Evolutionary conservation across 768 basidiomycete species (phyloP), one percentile per base, ranked within the genome.

Genomic region (Leccinellum luteum): DNA sequence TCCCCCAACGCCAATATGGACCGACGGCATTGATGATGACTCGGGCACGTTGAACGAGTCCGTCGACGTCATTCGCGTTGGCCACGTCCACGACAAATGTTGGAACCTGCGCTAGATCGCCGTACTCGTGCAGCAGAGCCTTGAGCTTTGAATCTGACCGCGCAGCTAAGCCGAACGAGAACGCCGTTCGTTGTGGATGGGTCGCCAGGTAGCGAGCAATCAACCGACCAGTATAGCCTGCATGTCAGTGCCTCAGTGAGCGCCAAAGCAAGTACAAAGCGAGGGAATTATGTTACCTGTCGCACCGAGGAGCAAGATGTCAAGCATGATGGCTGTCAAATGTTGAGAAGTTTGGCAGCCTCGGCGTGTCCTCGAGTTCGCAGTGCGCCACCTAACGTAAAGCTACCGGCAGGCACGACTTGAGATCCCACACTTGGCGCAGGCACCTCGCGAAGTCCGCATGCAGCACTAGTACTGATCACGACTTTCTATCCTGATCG

Each of bases 1-100:
- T 84, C 3, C 91, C 89, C 74, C 80, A 89, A 6, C 68, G 67
- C 81, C 83, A 86, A 67, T 81, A 94, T 2, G 91, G 90, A 1
- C 92, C 92, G 31, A 89, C 82, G 30, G 85, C 75, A 65, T 89
- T 92, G 57, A 94, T 85, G 54, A 94, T 82, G 19, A 94, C 86
- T 48, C 80, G 80, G 6, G 83, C 76, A 17, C 69, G 68, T 64
- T 78, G 79, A 15, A 94, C 85, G 2, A 76, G 81, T 2, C 65
- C 70, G 51, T 87, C 85, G 3, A 94, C 70, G 28, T 84, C 78
- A 12, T 76, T 72, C 5, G 64, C 66, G 9, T 83, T 76, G 9
- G 79, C 76, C 8, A 90, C 82, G 60, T 93, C 90, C 13, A 90
- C 75, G 35, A 82, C 71, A 21, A 85, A 76, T 28, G 75, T 60